Base-by-base conservation (phyloP, 768 basidiomycete genomes). In the Tricholoma terreum region DNA sequence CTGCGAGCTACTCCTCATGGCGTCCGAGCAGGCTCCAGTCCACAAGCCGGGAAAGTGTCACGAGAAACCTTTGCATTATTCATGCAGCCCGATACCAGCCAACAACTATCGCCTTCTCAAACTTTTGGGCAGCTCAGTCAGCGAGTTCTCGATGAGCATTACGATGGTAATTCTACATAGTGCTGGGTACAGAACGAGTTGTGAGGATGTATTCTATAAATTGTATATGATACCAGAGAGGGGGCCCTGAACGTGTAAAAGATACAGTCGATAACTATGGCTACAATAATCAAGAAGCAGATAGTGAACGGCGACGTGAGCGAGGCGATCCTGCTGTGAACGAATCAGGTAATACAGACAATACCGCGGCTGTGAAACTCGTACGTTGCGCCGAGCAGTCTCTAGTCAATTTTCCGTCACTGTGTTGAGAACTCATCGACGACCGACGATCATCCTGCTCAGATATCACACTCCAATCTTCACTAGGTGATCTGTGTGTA, bases 1-100 rank as follows among this genome's bases (percentile, higher is more conserved):
- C 78, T 99, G 14, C 83, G 87, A 42, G 97, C 97, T 0, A 99
- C 97, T 0, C 96, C 96, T 11, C 96, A 98, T 63, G 97, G 92
- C 62, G 96, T 98, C 42, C 84, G 87, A 58, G 86, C 92, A 5
- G 92, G 87, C 6, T 70, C 70, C 3, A 75, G 74, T 35, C 58
- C 70, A 52, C 73, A 76, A 14, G 69, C 74, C 11, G 80, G 79
- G 8, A 74, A 71, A 22, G 80, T 94, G 49, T 82, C 80, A 24
- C 79, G 96, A 52, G 94, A 98, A 71, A 98, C 97, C 0, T 92
- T 93, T 65, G 91, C 90, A 9, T 70, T 94, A 11, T 90, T 91
- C 75, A 87, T 92, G 90, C 87, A 96, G 69, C 95, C 95, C 6
- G 84, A 96, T 69, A 85, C 87, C 12, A 78, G 90, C 59, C 86